A percentile compares a stretch with the other conserved stretches of the same genome.
Conservation (phyloP, 2,329 filamentous ascomycete genomes). For the Phoma sp. region DNA sequence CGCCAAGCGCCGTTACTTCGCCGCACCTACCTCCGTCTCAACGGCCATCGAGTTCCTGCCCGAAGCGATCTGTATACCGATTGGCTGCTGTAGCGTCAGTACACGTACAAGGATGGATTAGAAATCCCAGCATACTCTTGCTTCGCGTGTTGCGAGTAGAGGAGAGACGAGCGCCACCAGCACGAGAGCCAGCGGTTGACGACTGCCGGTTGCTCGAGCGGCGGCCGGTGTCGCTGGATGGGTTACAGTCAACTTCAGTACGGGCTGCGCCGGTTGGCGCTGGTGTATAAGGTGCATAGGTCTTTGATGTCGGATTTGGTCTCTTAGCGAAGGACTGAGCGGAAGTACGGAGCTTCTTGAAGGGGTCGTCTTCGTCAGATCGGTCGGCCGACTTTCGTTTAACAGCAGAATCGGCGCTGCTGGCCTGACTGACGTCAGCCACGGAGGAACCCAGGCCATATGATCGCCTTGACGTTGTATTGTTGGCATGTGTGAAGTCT, state of each 20-base stretch:
- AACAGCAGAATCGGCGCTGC: not conserved
- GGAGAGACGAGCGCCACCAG: not conserved
- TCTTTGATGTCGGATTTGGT: not conserved
- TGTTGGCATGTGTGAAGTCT: not conserved
- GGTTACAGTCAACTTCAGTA: not conserved
- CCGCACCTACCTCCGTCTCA: not conserved
- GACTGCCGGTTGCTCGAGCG: not conserved
- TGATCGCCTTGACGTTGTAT: not conserved
- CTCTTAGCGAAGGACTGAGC: not conserved
- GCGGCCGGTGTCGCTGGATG: not conserved
- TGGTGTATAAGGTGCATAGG: not conserved
- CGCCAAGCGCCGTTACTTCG: not conserved
- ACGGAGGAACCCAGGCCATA: not conserved
- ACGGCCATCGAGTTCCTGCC: slow-evolving; percentile 6
- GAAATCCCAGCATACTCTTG: not conserved
- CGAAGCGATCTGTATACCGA: slow-evolving; percentile 3
- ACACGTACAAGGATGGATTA: not conserved
- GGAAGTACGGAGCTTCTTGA: not conserved
- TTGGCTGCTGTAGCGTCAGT: not conserved
- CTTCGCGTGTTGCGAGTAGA: slow-evolving; percentile 13
- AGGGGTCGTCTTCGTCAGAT: not conserved
- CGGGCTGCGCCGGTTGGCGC: not conserved
- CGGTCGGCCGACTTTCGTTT: not conserved
- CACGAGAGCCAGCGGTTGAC: not conserved
- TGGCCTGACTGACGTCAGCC: not conserved